Base-by-base conservation (phyloP, 495 filamentous ascomycete species). In the Jackrogersella multiformis region DNA sequence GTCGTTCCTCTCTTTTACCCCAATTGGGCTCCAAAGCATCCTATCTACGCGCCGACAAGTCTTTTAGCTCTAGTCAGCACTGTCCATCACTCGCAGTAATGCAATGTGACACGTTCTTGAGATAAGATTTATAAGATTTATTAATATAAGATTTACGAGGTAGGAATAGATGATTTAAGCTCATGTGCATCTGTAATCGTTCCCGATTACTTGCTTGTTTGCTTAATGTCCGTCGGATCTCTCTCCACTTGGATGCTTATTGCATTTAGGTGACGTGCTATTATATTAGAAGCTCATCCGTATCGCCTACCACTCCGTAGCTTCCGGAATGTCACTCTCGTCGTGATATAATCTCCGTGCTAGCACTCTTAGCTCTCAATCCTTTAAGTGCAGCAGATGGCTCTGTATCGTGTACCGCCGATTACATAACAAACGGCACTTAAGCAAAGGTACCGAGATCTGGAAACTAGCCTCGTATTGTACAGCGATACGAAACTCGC, bases 1-100 rank as follows among this genome's bases (percentile, higher is more conserved):
- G 66, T 46, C 36, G 34, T 51, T 53, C 64, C 59, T 69, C 66
- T 69, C 66, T 71, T 62, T 64, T 53, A 42, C 62, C 68, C 36
- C 38, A 63, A 72, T n/a, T 72, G 59, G 72, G 69, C n/a, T 41
- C 63, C 44, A 23, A 13, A 30, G 28, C 9, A 42, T 53, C 34
- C 6, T 28, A 44, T 39, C 38, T 74, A 74, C 67, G 72, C 72
- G 72, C 72, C 66, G 59, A 70, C 63, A 56, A 69, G 44, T 23
- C 46, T 42, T 55, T 56, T 61, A 66, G 55, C 65, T 65, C 35
- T 51, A 13, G 15, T 53, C 41, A 53, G 56, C 55, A 60, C 56
- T 45, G 18, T 46, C 23, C 51, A 15, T 64, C 66, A 56, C 66
- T 64, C 42, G 66, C 61, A 61, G 45, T 60, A 56, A 60, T 69